Percentiles rank a stretch among this genome's conserved stretches.
Evolutionary conservation across 495 filamentous ascomycete genomes (phyloP).

Genomic region (Penicillium bovifimosum): DNA sequence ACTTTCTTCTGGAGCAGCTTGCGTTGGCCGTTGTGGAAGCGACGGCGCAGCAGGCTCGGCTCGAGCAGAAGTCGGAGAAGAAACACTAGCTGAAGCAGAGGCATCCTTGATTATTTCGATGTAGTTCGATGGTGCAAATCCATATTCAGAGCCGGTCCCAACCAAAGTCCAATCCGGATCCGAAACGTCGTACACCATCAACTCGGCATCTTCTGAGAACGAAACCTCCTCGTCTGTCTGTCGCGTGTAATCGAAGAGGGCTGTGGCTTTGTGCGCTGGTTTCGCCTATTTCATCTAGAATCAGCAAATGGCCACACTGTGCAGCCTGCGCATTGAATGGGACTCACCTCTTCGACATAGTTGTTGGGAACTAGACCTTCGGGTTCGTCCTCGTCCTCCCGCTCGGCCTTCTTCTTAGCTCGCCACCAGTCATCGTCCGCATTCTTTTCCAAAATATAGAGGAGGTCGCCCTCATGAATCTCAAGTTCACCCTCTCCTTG

Average conservation of each 20-base stretch:
- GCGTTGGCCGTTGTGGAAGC: conserved; percentile 36
- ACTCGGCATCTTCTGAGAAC: conserved; percentile 80
- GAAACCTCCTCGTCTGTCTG: conserved; percentile 98
- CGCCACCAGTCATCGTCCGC: conserved; percentile 95
- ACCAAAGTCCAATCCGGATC: conserved; percentile 98
- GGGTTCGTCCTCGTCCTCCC: conserved; percentile 90
- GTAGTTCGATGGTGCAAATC: conserved; percentile 96
- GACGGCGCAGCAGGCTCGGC: conserved; percentile 31
- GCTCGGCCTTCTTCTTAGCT: conserved; percentile 91
- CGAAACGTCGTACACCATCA: conserved; percentile 81
- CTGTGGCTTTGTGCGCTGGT: conserved; percentile 69
- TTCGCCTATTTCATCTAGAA: conserved; percentile 49
- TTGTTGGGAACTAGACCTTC: conserved; percentile 91
- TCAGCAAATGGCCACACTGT: conserved; percentile 11
- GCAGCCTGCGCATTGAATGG: not conserved
- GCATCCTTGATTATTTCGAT: conserved; percentile 60
- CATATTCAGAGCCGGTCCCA: conserved; percentile 77
- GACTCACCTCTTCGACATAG: conserved; percentile 89
- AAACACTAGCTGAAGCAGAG: conserved; percentile 15
- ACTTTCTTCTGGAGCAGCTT: conserved; percentile 21
- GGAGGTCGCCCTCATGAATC: conserved; percentile 81
- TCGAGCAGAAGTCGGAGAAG: conserved; percentile 26
- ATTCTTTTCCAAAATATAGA: conserved; percentile 90
- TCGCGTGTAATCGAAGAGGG: conserved; percentile 90
- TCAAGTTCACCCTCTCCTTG: conserved; percentile 84